Percentiles rank a stretch among this genome's conserved stretches.
phyloP scores from a whole-genome alignment of 768 basidiomycete genomes.

The Royoungia palumana region DNA sequence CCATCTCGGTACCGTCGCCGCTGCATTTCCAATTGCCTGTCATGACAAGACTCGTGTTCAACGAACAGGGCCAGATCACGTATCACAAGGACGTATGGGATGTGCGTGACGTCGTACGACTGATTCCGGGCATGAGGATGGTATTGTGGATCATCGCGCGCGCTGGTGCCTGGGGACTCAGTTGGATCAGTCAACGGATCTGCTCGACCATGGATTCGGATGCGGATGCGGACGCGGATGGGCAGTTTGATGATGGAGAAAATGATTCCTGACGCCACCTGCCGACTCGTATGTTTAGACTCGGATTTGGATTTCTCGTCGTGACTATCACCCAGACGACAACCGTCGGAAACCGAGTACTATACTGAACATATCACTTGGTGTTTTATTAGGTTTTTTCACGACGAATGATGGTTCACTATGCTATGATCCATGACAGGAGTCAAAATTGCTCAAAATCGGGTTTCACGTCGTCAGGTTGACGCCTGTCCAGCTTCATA shows the following conservation, averaged over 20 bases:
- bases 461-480: background rate
- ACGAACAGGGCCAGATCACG: conserved; percentile 77
- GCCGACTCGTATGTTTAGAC: conserved; percentile 12
- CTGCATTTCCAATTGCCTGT: conserved; percentile 72
- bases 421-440: no score
- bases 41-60: conserved; percentile 71
- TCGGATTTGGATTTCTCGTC: background rate
- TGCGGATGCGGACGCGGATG: conserved; percentile 1
- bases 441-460: background rate
- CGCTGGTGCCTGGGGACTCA: conserved; percentile 55
- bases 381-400: background rate
- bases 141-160: conserved; percentile 69
- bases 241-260: conserved; percentile 1
- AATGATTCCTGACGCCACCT: conserved; percentile 13
- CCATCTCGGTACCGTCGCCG: conserved; percentile 58
- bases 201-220: conserved; percentile 8
- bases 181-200: conserved; percentile 31
- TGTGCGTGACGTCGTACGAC: conserved; percentile 69
- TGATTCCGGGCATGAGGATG: conserved; percentile 65
- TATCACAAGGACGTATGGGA: conserved; percentile 83
- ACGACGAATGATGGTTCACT: background rate
- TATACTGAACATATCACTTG: background rate
- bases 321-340: background rate
- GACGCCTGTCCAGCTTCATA: background rate
- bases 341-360: no score